Conservation (phyloP, 306 rosid genomes). For the Vigna nakashimae region DNA sequence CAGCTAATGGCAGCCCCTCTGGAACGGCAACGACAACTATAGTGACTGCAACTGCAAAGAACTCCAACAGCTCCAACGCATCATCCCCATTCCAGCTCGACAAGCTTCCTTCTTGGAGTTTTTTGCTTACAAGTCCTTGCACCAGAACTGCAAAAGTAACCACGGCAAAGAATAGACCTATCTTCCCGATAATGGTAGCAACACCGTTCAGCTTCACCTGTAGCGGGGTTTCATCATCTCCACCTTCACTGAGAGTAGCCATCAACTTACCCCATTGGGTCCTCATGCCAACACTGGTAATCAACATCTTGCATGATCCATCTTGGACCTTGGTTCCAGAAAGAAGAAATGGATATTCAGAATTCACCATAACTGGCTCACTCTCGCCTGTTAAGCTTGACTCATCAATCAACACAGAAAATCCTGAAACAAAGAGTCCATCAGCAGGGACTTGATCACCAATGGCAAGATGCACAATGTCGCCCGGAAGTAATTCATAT, state of each 20-base stretch:
- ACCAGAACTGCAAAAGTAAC: conserved; percentile 87
- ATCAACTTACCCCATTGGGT: conserved; percentile 99
- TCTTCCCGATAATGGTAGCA: conserved; percentile 93
- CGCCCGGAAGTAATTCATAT: conserved; percentile 94
- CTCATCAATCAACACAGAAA: conserved; percentile 83
- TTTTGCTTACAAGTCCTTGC: conserved; percentile 72
- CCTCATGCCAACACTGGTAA: conserved; percentile 95
- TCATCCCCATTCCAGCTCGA: conserved; percentile 89
- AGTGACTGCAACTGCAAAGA: conserved; percentile 90
- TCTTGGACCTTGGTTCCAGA: conserved; percentile 97
- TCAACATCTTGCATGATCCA: conserved; percentile 92
- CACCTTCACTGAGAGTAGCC: conserved; percentile 97
- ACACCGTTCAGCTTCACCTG: conserved; percentile 97
- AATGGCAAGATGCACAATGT: conserved; percentile 84
- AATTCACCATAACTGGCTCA: conserved; percentile 78
- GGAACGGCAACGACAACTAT: conserved; percentile 99
- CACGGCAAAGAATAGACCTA: conserved; percentile 86
- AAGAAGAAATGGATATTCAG: conserved; percentile 83
- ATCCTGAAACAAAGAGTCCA: conserved; percentile 88
- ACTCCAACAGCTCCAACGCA: conserved; percentile 76
- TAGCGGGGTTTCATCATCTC: conserved; percentile 97
- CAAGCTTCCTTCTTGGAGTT: conserved; percentile 65
- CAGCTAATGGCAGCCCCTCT: conserved; percentile 94
- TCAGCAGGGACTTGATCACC: conserved; percentile 98
- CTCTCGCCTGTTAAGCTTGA: conserved; percentile 99